phyloP scores from a whole-genome alignment of 768 basidiomycete genomes.

The Phylloporus rhodoxanthus region DNA sequence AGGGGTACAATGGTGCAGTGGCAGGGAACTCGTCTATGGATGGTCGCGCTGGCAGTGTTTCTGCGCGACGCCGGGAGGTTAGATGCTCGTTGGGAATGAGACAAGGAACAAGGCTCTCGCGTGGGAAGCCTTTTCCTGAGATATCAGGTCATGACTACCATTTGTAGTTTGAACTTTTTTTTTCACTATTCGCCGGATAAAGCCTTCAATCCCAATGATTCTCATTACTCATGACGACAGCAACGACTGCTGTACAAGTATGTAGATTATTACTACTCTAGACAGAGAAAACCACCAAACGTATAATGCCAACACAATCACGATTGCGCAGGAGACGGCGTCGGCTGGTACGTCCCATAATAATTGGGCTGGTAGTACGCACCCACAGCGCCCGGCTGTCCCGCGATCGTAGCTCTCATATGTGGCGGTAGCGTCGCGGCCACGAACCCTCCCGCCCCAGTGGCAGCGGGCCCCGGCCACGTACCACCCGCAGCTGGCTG shows the following conservation, averaged over 20 bases:
- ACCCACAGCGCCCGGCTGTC: conserved; percentile 19
- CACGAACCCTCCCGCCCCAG: conserved; percentile 21
- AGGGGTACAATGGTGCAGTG: conserved; percentile 32
- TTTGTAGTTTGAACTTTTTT: no score
- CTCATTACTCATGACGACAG: conserved; percentile 18
- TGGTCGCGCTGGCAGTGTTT: conserved; percentile 24
- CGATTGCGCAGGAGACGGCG: conserved; percentile 29
- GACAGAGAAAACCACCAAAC: not conserved
- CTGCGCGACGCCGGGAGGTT: conserved; percentile 19
- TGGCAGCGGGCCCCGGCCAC: conserved; percentile 25
- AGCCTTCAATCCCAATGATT: not conserved
- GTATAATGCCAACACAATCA: conserved; percentile 6
- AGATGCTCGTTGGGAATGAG: no score
- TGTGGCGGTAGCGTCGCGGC: conserved; percentile 40
- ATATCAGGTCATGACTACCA: no score
- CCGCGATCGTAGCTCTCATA: conserved; percentile 27
- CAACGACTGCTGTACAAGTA: conserved; percentile 8
- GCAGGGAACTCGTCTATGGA: conserved; percentile 11
- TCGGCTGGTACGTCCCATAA: conserved; percentile 30
- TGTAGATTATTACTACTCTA: conserved; percentile 19
- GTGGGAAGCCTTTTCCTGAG: not conserved
- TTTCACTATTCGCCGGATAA: no score
- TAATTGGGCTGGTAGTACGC: conserved; percentile 29
- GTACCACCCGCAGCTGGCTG: conserved; percentile 21
- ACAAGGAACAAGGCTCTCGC: no score